Conservation (phyloP, 805 yeast species). For the Isabelozyma gotoi region DNA sequence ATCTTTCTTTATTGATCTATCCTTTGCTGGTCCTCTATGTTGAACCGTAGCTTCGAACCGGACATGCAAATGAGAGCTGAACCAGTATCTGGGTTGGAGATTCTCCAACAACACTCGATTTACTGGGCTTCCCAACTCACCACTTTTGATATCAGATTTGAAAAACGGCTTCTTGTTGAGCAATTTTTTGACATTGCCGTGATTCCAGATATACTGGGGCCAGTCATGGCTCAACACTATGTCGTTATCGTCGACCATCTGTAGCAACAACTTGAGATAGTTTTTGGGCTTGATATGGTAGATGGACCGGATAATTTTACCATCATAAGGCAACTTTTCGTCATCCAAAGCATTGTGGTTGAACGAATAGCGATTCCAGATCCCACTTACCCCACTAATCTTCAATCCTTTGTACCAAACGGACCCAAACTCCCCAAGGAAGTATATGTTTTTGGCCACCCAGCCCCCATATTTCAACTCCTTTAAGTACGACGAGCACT, state of each 20-base stretch:
- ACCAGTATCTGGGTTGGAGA: slow-evolving; percentile 73
- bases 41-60: slow-evolving; percentile 57
- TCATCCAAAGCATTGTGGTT: slow-evolving; percentile 44
- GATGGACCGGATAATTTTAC: slow-evolving; percentile 50
- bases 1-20: slow-evolving; percentile 2
- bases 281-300: slow-evolving; percentile 76
- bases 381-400: slow-evolving; percentile 85
- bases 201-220: slow-evolving; percentile 76
- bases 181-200: slow-evolving; percentile 57
- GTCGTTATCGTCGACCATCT: slow-evolving; percentile 38
- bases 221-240: slow-evolving; percentile 85
- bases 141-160: slow-evolving; percentile 55
- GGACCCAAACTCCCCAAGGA: slow-evolving; percentile 74
- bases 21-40: slow-evolving; percentile 25
- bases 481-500: slow-evolving; percentile 73
- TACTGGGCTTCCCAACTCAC: slow-evolving; percentile 71
- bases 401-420: slow-evolving; percentile 74
- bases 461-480: slow-evolving; percentile 86
- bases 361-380: slow-evolving; percentile 51
- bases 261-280: slow-evolving; percentile 52
- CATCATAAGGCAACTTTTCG: slow-evolving; percentile 50
- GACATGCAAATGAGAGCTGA: slow-evolving; percentile 87
- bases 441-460: slow-evolving; percentile 87
- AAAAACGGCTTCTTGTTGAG: slow-evolving; percentile 67
- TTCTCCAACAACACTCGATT: slow-evolving; percentile 52